A percentile compares a stretch with the other conserved stretches of the same genome.
Evolutionary conservation across 805 yeast species (phyloP).

Genomic region (Yamadazyma laniorum): DNA sequence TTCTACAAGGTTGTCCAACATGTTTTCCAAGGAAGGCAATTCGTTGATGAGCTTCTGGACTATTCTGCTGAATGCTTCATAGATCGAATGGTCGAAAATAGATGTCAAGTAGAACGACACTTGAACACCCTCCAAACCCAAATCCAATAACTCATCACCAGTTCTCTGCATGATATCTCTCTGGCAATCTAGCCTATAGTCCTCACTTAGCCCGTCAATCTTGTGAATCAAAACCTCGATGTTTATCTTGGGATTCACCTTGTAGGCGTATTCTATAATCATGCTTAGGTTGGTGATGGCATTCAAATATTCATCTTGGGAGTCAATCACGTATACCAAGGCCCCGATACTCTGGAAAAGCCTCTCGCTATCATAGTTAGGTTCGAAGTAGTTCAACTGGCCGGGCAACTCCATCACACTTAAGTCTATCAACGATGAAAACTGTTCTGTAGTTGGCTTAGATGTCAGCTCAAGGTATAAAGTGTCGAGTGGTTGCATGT

Average conservation of each 20-base stretch:
- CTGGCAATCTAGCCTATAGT: slow-evolving; percentile 90
- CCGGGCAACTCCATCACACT: slow-evolving; percentile 95
- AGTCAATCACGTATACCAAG: slow-evolving; percentile 88
- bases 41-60: slow-evolving; percentile 90
- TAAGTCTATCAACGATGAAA: slow-evolving; percentile 78
- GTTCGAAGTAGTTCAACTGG: slow-evolving; percentile 85
- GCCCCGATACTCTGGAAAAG: slow-evolving; percentile 84
- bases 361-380: slow-evolving; percentile 73
- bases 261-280: slow-evolving; percentile 84
- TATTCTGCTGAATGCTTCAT: slow-evolving; percentile 91
- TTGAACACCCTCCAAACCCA: slow-evolving; percentile 88
- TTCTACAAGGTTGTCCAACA: slow-evolving; percentile 84
- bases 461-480: slow-evolving; percentile 86
- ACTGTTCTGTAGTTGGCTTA: slow-evolving; percentile 81
- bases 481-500: slow-evolving; percentile 94
- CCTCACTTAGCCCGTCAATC: slow-evolving; percentile 93
- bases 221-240: slow-evolving; percentile 94
- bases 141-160: slow-evolving; percentile 86
- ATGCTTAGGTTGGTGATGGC: slow-evolving; percentile 86
- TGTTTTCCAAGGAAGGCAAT: slow-evolving; percentile 79
- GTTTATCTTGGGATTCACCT: slow-evolving; percentile 78
- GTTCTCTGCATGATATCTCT: slow-evolving; percentile 95
- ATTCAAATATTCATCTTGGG: slow-evolving; percentile 91
- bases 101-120: slow-evolving; percentile 89
- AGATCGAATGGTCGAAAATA: slow-evolving; percentile 92